A percentile compares a stretch with the other conserved stretches of the same genome.
phyloP scores from a whole-genome alignment of 306 rosid genomes.

The Casuarina cunninghamiana region DNA sequence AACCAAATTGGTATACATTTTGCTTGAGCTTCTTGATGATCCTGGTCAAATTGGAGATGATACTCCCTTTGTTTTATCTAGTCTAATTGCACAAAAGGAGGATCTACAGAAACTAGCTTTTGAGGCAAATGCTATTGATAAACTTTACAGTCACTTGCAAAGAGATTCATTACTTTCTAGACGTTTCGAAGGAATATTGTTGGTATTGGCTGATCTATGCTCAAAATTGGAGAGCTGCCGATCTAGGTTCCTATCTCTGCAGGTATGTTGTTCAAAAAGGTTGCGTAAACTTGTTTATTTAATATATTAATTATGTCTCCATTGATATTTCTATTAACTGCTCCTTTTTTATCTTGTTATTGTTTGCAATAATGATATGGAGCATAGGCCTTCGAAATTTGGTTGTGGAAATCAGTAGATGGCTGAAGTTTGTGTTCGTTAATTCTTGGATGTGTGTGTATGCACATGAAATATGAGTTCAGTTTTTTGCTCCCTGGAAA shows the following conservation, averaged over 20 bases:
- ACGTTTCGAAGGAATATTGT: conserved; percentile 77
- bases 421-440: neutral
- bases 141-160: conserved; percentile 67
- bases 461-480: neutral
- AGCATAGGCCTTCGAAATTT: neutral
- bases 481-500: neutral
- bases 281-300: neutral
- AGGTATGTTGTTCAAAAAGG: conserved; percentile 57
- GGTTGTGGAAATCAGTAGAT: neutral
- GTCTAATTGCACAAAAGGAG: conserved; percentile 69
- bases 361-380: conserved; percentile 7
- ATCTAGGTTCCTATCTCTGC: conserved; percentile 67
- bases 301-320: neutral
- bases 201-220: conserved; percentile 83
- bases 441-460: neutral
- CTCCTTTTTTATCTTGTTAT: neutral
- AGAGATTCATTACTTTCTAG: conserved; percentile 48
- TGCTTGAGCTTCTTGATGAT: conserved; percentile 94
- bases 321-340: conserved; percentile 9
- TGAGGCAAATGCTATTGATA: conserved; percentile 91
- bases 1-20: conserved; percentile 69
- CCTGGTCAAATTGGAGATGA: conserved; percentile 93
- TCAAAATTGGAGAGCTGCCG: conserved; percentile 94
- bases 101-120: conserved; percentile 90
- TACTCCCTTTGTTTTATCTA: conserved; percentile 71